phyloP scores from a whole-genome alignment of 192 early-diverging fungal genomes.

The Entophlyctis luteolus region DNA sequence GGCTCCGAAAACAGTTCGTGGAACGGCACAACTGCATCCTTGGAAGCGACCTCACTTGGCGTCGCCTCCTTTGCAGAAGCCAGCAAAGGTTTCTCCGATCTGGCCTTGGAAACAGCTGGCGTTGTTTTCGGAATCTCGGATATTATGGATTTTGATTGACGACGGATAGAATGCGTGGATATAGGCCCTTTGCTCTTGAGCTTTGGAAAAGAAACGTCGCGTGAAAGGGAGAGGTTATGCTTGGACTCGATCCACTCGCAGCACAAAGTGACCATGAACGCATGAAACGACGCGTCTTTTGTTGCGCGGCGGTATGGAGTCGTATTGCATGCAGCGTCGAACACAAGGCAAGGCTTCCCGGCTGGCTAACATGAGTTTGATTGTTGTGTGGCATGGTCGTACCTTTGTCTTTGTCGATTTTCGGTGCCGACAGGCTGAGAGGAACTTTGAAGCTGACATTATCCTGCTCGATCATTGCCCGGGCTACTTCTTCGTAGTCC shows the following conservation, averaged over 20 bases:
- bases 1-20: slow-evolving; percentile 23
- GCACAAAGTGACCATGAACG: slow-evolving; percentile 64
- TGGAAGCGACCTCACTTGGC: background rate
- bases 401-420: slow-evolving; percentile 48
- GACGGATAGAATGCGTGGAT: slow-evolving; percentile 41
- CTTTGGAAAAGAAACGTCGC: slow-evolving; percentile 52
- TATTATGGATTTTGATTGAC: slow-evolving; percentile 26
- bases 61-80: background rate
- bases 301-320: slow-evolving; percentile 47
- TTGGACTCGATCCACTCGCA: slow-evolving; percentile 66
- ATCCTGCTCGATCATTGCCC: slow-evolving; percentile 49
- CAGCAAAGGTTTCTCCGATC: background rate
- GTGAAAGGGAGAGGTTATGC: slow-evolving; percentile 45
- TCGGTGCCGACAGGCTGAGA: slow-evolving; percentile 42
- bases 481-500: slow-evolving; percentile 56
- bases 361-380: slow-evolving; percentile 11
- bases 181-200: slow-evolving; percentile 53
- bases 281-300: slow-evolving; percentile 55
- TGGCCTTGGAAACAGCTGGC: background rate
- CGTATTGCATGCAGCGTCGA: slow-evolving; percentile 66
- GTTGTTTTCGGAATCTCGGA: slow-evolving; percentile 9
- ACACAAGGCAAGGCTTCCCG: slow-evolving; percentile 48
- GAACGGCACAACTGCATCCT: background rate
- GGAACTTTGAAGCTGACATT: slow-evolving; percentile 57
- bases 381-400: background rate